A percentile compares a stretch with the other conserved stretches of the same genome.
phyloP scores from a whole-genome alignment of 2,329 filamentous ascomycete genomes.

The Lasiodiplodia sp. region DNA sequence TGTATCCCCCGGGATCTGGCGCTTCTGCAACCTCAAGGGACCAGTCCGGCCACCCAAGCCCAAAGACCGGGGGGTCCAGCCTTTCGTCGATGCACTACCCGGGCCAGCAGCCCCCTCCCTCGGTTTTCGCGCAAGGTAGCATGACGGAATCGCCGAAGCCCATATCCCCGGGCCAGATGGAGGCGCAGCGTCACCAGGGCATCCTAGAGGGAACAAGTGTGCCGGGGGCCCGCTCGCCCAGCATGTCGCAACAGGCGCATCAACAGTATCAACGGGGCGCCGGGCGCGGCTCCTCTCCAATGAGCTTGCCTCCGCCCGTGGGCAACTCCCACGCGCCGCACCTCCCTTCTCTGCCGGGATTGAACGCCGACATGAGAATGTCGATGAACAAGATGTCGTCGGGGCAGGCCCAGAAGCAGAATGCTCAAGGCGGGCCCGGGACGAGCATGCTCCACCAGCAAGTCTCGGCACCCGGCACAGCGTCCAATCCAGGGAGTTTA shows the following conservation, averaged over 20 bases:
- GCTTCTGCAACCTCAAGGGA: slow-evolving; percentile 40
- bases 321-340: slow-evolving; percentile 52
- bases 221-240: slow-evolving; percentile 70
- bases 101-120: slow-evolving; percentile 49
- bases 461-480: slow-evolving; percentile 44
- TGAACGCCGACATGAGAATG: slow-evolving; percentile 40
- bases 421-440: slow-evolving; percentile 36
- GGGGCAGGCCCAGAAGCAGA: slow-evolving; percentile 36
- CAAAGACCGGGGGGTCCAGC: slow-evolving; percentile 46
- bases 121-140: slow-evolving; percentile 71
- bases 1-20: slow-evolving; percentile 45
- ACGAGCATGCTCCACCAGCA: slow-evolving; percentile 52
- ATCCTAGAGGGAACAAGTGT: slow-evolving; percentile 52
- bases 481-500: slow-evolving; percentile 57
- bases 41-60: slow-evolving; percentile 49
- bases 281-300: slow-evolving; percentile 64
- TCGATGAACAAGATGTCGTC: slow-evolving; percentile 31
- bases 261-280: slow-evolving; percentile 69
- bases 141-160: slow-evolving; percentile 91
- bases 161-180: slow-evolving; percentile 70
- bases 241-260: slow-evolving; percentile 64
- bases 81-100: slow-evolving; percentile 46
- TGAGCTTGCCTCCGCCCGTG: slow-evolving; percentile 49
- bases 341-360: slow-evolving; percentile 52
- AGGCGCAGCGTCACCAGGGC: slow-evolving; percentile 62